Base-by-base conservation (phyloP, 768 basidiomycete genomes). In the Boletus reticuloceps region DNA sequence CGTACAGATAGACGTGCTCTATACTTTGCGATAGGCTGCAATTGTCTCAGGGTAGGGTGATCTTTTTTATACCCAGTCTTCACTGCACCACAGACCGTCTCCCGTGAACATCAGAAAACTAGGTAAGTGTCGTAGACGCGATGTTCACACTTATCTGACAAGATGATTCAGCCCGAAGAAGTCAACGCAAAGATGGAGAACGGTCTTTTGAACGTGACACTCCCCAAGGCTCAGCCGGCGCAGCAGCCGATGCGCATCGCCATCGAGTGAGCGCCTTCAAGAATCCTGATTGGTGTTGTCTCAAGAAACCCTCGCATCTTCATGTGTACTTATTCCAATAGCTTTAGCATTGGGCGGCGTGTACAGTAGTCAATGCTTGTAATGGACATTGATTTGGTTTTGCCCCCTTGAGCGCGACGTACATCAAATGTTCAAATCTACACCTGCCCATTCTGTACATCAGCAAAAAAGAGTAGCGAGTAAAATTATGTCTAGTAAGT, bases 181-280 rank as follows among this genome's bases (percentile, higher is more conserved):
- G 68, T 75, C 50, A 69, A 69, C 59, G 83, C 82, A 0, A 66
- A 71, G 45, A 74, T 83, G 76, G 79, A 82, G 37, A 68, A 79
- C 50, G 82, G 82, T 1, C 58, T 82, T n/a, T 62, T 84, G 58
- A 78, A 72, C 11, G 70, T 84, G 31, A 77, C 77, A 1, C 83
- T 80, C 76, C 82, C 82, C 6, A 82, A 79, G 68, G 65, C 70
- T 19, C 65, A 69, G 9, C 64, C 77, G 12, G 12, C 6, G 51
- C 59, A 68, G 50, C 74, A 70, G 17, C 74, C 79, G 19, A 77
- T 74, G 72, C 78, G 70, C 56, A 78, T 84, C 57, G 63, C 66
- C 0, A 71, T 73, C 32, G 34, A 60, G 54, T 65, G 56, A 62
- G 36, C 44, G 43, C 37, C 17, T 10, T 20, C 40, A 13, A 13